Conservation (phyloP, 768 basidiomycete genomes). For the Tulasnella sp. region DNA sequence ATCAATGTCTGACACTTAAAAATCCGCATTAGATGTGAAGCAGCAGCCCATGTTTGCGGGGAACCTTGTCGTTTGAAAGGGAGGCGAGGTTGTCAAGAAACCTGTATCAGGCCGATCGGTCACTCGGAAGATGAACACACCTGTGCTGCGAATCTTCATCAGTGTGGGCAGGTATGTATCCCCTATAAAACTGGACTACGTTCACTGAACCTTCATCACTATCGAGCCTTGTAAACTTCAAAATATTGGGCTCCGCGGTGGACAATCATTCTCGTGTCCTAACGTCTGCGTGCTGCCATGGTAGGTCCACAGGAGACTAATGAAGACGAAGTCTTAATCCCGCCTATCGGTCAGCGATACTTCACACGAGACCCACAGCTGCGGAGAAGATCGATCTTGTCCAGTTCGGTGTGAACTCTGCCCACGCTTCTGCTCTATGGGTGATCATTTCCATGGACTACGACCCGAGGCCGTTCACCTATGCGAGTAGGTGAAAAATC, state of each 20-base stretch:
- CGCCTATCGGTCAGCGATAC: neutral
- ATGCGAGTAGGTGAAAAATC: neutral
- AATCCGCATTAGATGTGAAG: neutral
- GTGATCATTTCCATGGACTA: constrained; percentile 6
- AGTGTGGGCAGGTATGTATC: neutral
- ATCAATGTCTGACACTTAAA: no score
- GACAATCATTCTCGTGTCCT: neutral
- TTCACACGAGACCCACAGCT: neutral
- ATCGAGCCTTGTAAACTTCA: neutral
- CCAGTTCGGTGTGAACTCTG: constrained; percentile 5
- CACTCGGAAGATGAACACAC: neutral
- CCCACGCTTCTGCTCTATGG: neutral
- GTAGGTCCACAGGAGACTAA: neutral
- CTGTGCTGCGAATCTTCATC: neutral
- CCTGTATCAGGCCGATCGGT: neutral
- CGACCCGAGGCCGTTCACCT: neutral
- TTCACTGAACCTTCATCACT: neutral
- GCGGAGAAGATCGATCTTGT: constrained; percentile 2
- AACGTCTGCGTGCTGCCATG: neutral
- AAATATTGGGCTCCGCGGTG: neutral
- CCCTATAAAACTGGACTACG: neutral
- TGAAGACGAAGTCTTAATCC: neutral
- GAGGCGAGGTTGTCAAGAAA: neutral
- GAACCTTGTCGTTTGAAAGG: neutral
- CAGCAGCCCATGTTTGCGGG: neutral